These are phyloP conservation scores for Epithemia pelagica DNA, from an alignment of 108 stramenopile species.

Conservation along the genomic window DNA sequence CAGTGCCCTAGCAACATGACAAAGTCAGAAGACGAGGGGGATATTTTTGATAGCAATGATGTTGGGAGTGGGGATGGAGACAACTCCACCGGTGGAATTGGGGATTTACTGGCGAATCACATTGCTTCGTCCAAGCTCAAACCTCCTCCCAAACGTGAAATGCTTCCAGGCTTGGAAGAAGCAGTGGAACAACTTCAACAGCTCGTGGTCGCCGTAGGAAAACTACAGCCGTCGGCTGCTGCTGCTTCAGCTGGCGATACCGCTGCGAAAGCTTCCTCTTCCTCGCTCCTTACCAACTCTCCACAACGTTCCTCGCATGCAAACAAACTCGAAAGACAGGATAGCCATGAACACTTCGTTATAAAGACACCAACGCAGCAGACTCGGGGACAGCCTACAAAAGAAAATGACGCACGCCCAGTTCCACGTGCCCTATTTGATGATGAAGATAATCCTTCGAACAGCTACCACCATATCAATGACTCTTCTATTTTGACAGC, in stretches of 20 bases:
- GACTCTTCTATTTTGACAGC: too few relatives aligned
- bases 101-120: neutral
- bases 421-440: neutral
- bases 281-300: neutral
- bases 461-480: neutral
- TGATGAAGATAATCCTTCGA: neutral
- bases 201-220: neutral
- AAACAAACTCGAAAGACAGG: neutral
- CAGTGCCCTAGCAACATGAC: neutral
- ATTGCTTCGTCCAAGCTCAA: neutral
- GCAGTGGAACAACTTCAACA: neutral
- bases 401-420: neutral
- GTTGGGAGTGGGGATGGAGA: neutral
- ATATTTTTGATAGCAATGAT: neutral
- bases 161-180: neutral
- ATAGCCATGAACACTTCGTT: neutral
- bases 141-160: neutral
- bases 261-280: neutral
- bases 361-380: neutral
- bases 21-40: neutral
- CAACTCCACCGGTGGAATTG: neutral
- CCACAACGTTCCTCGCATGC: too few relatives aligned
- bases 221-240: neutral
- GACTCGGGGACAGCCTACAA: neutral
- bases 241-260: too few relatives aligned